Conservation (phyloP, 2,329 filamentous ascomycete species). For the Ophiostoma novo-ulmi region DNA sequence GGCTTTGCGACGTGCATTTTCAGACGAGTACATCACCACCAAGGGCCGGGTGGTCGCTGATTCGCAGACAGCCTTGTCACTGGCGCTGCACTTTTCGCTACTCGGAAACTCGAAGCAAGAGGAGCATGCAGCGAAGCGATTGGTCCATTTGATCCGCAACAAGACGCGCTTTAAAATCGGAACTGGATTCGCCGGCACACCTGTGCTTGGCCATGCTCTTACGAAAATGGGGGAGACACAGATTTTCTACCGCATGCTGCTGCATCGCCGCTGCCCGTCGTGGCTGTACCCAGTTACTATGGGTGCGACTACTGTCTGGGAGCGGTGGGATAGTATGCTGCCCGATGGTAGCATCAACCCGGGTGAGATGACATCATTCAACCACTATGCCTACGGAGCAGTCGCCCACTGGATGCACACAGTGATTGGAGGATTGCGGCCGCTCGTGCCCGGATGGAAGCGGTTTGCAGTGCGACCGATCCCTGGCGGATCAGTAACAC, state of each 20-base stretch:
- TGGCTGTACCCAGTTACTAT: slow-evolving; percentile 39
- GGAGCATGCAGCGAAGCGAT: background rate
- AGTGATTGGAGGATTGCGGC: slow-evolving; percentile 12
- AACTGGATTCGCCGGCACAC: background rate
- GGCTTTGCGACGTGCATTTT: background rate
- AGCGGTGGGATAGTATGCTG: slow-evolving; percentile 40
- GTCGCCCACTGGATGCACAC: slow-evolving; percentile 16
- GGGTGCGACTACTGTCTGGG: slow-evolving; percentile 39
- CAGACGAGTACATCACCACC: slow-evolving; percentile 1
- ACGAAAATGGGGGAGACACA: background rate
- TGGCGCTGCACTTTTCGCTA: background rate
- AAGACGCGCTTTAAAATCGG: background rate
- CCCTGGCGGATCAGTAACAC: background rate
- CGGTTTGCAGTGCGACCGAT: slow-evolving; percentile 2
- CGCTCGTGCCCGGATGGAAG: slow-evolving; percentile 14
- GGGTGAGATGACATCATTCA: slow-evolving; percentile 38
- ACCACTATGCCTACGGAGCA: slow-evolving; percentile 27
- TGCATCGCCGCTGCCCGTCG: slow-evolving; percentile 34
- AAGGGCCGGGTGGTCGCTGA: background rate
- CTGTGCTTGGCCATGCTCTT: background rate
- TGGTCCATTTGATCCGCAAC: background rate
- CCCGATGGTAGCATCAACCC: slow-evolving; percentile 37
- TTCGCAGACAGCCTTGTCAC: background rate
- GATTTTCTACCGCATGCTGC: background rate
- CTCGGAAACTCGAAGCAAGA: background rate